Base-by-base conservation (phyloP, 805 yeast species). In the Ascoidea asiatica region DNA sequence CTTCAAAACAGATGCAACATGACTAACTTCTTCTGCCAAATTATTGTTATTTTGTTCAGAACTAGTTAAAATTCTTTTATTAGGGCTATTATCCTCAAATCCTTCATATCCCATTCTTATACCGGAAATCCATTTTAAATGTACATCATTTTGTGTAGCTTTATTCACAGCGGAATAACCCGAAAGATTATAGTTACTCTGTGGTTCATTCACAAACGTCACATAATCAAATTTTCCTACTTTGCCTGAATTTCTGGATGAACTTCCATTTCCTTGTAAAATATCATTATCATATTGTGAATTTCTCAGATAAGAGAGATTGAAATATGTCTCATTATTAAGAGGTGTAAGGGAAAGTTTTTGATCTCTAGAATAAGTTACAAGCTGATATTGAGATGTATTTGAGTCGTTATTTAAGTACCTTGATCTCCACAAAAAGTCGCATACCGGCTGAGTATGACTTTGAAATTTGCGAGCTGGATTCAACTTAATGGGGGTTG, bases 291-390 rank as follows among this genome's bases (percentile, higher is more conserved):
- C 66, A 2, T 70, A 64, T 2, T 68, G 49, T 7, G 60, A 61
- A 6, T 64, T 63, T 46, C 69, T 60, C 3, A 59, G 59, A 53
- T 65, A 75, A 43, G 62, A 59, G 41, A 77, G 67, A 37, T 65
- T 65, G 5, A 65, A 68, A 50, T 79, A 71, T 17, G 72, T 57
- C 5, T 65, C 65, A 3, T 73, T 73, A 15, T 66, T 57, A 17
- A 77, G 60, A 0, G 87, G 82, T 97, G 97, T 90, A 41, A 89
- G 62, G 48, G 89, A 69, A 47, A 92, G 64, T 56, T 86, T 95
- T 52, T 79, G 75, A 57, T 92, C 97, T 43, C 84, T 79, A 1
- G 95, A 81, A 97, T 97, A 90, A 0, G 97, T 86, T 1, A 92
- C 90, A 42, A 92, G 60, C 59, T 92, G 97, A 56, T 76, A 92